Conservation (phyloP, 805 yeast species). For the Lipomyces mesembrius region DNA sequence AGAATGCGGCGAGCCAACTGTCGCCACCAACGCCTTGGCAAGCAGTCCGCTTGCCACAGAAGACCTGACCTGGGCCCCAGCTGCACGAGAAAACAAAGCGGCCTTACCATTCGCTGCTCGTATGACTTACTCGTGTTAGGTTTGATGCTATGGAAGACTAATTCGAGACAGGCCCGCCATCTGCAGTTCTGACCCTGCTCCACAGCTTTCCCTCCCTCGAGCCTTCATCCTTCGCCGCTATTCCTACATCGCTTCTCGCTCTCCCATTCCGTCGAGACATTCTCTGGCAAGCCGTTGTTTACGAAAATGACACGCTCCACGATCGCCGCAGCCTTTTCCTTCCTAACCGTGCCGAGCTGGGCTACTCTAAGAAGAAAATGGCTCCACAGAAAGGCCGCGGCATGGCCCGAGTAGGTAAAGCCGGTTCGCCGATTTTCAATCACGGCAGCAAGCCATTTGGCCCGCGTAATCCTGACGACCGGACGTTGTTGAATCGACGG, state of each 20-base stretch:
- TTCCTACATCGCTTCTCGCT: constrained; percentile 70
- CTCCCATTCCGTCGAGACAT: constrained; percentile 86
- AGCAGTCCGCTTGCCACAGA: neutral
- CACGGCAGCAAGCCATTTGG: constrained; percentile 91
- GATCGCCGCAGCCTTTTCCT: constrained; percentile 56
- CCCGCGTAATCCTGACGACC: constrained; percentile 86
- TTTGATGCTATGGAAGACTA: neutral
- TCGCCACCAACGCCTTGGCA: neutral
- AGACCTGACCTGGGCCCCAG: neutral
- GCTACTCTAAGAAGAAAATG: constrained; percentile 80
- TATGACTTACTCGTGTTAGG: neutral
- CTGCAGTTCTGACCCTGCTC: constrained; percentile 25
- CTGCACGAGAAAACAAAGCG: neutral
- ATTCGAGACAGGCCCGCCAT: constrained; percentile 19
- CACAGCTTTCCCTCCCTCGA: constrained; percentile 89
- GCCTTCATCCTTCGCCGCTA: constrained; percentile 77
- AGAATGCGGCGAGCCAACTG: neutral
- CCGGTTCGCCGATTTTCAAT: constrained; percentile 87
- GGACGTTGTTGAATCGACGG: constrained; percentile 74
- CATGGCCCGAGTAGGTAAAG: constrained; percentile 94
- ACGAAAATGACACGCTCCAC: constrained; percentile 72
- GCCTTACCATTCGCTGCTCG: constrained; percentile 15
- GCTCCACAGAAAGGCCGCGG: constrained; percentile 94
- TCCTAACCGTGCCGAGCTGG: constrained; percentile 83
- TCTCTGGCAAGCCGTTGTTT: constrained; percentile 91